phyloP scores from a whole-genome alignment of 352 stramenopile species.

The Pythium periplocum region DNA sequence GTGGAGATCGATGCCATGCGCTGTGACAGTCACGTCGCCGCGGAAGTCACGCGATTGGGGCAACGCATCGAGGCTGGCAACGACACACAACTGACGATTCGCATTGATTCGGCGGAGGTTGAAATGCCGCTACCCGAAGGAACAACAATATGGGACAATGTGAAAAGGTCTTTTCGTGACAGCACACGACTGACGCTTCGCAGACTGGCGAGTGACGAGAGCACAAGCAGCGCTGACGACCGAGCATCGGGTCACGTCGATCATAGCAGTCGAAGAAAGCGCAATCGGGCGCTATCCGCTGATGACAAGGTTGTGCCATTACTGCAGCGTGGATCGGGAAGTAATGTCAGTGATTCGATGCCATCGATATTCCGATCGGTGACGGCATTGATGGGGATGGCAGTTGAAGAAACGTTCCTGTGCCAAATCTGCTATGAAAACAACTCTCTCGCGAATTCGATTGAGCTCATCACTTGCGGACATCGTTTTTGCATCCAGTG shows the following conservation, averaged over 20 bases:
- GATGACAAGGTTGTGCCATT: conserved; percentile 7
- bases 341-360: conserved; percentile 10
- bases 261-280: too few relatives aligned
- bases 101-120: too few relatives aligned
- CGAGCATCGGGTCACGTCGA: too few relatives aligned
- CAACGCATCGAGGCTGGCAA: neutral
- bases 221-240: too few relatives aligned
- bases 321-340: conserved; percentile 10
- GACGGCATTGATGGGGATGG: conserved; percentile 25
- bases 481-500: conserved; percentile 62
- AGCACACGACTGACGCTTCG: neutral
- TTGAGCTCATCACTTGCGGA: conserved; percentile 38
- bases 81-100: neutral
- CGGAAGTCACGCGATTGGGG: conserved; percentile 4
- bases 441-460: conserved; percentile 23
- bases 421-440: conserved; percentile 82
- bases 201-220: neutral
- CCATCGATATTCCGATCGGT: conserved; percentile 9
- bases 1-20: conserved; percentile 8
- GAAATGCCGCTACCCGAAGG: too few relatives aligned
- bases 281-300: neutral
- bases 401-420: conserved; percentile 68
- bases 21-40: conserved; percentile 3
- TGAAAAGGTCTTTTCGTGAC: too few relatives aligned
- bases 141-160: too few relatives aligned